Evolutionary conservation across 2,329 filamentous ascomycete species (phyloP).

Genomic region (Aspergillus uvarum): DNA sequence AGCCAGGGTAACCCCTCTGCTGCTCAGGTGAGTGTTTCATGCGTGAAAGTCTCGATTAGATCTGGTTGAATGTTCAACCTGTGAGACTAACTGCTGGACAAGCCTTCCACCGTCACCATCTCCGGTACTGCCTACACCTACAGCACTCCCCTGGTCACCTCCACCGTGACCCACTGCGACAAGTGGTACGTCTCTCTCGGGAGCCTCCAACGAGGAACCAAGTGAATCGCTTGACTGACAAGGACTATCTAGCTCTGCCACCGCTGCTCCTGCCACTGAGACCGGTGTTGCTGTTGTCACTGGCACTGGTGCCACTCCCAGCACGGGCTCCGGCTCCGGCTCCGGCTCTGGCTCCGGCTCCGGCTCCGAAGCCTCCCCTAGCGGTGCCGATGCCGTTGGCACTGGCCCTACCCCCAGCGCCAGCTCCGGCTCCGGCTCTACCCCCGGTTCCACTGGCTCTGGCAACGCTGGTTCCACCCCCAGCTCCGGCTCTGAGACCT

Average conservation of each 20-base stretch:
- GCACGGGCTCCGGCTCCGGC: not conserved
- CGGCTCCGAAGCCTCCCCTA: slow-evolving; percentile 1
- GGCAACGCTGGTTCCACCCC: not conserved
- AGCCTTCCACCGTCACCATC: slow-evolving; percentile 68
- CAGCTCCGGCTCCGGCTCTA: not conserved
- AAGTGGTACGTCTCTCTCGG: slow-evolving; percentile 35
- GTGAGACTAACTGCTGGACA: slow-evolving; percentile 24
- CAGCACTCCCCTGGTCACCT: slow-evolving; percentile 52
- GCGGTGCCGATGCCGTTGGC: not conserved
- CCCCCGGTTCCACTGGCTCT: not conserved
- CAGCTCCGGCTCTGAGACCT: not conserved
- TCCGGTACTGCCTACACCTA: slow-evolving; percentile 70
- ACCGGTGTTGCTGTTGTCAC: slow-evolving; percentile 17
- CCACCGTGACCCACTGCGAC: slow-evolving; percentile 53
- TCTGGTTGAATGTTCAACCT: no score
- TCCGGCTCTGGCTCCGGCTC: not conserved
- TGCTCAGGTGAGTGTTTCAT: slow-evolving; percentile 46
- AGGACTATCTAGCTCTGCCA: slow-evolving; percentile 23
- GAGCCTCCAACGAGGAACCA: not conserved
- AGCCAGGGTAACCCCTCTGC: slow-evolving; percentile 68
- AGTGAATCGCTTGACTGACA: not conserved
- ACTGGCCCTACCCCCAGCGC: slow-evolving; percentile 2
- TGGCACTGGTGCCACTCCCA: slow-evolving; percentile 14
- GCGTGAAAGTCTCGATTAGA: no score
- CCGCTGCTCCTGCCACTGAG: slow-evolving; percentile 22